Base-by-base conservation (phyloP, 495 filamentous ascomycete genomes). In the Thermochaetoides thermophila region DNA sequence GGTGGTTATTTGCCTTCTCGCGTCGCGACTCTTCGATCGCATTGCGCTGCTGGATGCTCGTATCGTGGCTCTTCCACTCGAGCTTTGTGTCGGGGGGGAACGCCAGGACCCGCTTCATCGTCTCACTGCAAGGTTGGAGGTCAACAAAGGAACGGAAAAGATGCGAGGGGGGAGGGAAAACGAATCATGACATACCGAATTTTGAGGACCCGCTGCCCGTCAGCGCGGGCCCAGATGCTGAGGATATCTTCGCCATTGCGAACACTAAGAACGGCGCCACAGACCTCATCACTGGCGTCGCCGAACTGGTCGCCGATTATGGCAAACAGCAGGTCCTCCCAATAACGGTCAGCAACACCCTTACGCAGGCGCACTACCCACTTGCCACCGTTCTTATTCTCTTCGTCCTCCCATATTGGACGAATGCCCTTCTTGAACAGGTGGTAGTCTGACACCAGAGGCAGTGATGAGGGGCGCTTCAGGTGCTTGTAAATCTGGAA, bases 361-460 rank as follows among this genome's bases (percentile, higher is more conserved):
- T 97, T 97, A 71, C 87, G 92, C 43, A 97, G 58, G 44, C 87
- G 65, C 49, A 97, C 75, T 32, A 93, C 83, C 86, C 87, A 97
- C 64, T 97, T 97, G 17, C 89, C 89, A 32, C 89, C 89, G 33
- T 74, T 71, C 60, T 83, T 92, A 60, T 97, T 97, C 45, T 87
- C 84, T 32, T 93, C 83, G 48, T 97, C 89, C 59, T 97, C 89
- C 89, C 89, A 97, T 49, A 96, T 89, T 23, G 89, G 89, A 38
- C 89, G 75, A 18, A 96, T 85, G 29, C 85, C 91, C 49, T 91
- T 84, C 65, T 89, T 91, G 63, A 97, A 97, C 33, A 97, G 77
- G 53, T 96, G 91, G 52, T 95, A 97, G 51, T 97, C 89, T 10
- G 85, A 94, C 18, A 96, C 89, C 14, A 84, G 76, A 7, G 89